These are phyloP conservation scores for Cercospora canescens DNA, from an alignment of 2,329 filamentous ascomycete genomes.

Conservation along the genomic window DNA sequence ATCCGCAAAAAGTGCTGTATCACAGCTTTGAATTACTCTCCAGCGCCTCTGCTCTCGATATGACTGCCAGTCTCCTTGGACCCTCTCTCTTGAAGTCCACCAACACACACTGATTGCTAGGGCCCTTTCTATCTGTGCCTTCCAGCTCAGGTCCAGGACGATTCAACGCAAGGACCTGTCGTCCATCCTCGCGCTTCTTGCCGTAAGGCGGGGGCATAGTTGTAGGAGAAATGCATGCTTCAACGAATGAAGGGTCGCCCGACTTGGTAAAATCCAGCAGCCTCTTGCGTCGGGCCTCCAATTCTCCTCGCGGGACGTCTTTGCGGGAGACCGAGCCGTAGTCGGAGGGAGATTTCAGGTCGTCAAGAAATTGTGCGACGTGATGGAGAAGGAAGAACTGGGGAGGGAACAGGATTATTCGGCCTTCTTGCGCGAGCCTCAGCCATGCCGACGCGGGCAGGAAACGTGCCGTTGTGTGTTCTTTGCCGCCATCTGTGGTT, in stretches of 20 bases:
- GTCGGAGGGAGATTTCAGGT: slow-evolving; percentile 30
- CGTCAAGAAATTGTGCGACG: slow-evolving; percentile 35
- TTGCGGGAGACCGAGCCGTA: slow-evolving; percentile 32
- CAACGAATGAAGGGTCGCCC: slow-evolving; percentile 43
- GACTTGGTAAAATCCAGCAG: slow-evolving; percentile 53
- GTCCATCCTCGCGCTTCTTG: slow-evolving; percentile 48
- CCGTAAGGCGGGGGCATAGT: slow-evolving; percentile 37
- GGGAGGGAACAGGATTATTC: slow-evolving; percentile 86
- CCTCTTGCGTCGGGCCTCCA: slow-evolving; percentile 53
- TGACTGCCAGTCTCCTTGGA: slow-evolving; percentile 57
- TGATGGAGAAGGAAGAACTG: slow-evolving; percentile 74
- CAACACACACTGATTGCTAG: slow-evolving; percentile 57
- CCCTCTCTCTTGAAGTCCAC: slow-evolving; percentile 59
- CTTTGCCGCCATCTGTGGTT: slow-evolving; percentile 68
- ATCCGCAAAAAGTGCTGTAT: background rate
- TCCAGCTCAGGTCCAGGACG: slow-evolving; percentile 56
- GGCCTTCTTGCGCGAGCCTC: slow-evolving; percentile 58
- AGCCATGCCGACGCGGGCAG: slow-evolving; percentile 71
- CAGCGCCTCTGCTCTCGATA: slow-evolving; percentile 41
- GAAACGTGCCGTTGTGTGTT: slow-evolving; percentile 77
- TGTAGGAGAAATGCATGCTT: slow-evolving; percentile 46
- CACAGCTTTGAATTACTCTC: slow-evolving; percentile 14
- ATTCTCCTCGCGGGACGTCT: slow-evolving; percentile 34
- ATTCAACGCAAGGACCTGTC: slow-evolving; percentile 55
- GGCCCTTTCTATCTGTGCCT: slow-evolving; percentile 46